These are phyloP conservation scores for Solanum pennellii DNA, from an alignment of 257 asterid genomes.

Conservation along the genomic window DNA sequence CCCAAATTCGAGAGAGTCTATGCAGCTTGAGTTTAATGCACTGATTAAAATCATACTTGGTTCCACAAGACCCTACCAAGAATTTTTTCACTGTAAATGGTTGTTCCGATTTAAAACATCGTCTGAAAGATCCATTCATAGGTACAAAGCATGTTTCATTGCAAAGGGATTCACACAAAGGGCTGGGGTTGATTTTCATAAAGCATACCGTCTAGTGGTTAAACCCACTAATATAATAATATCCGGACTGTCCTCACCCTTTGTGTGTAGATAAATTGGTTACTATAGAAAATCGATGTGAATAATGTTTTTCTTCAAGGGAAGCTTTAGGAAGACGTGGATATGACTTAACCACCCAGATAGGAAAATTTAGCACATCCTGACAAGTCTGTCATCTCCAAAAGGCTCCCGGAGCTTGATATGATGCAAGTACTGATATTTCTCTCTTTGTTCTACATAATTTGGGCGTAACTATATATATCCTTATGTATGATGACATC, in stretches of 20 bases:
- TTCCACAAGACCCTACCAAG: background rate
- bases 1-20: too few species aligned
- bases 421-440: too few species aligned
- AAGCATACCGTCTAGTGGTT: too few species aligned
- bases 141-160: background rate
- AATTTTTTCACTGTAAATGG: background rate
- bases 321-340: background rate
- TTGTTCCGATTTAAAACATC: background rate
- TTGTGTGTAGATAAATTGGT: background rate
- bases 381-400: too few species aligned
- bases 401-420: too few species aligned
- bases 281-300: too few species aligned
- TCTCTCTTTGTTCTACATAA: too few species aligned
- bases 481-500: too few species aligned
- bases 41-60: background rate
- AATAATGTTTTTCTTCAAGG: background rate
- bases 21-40: too few species aligned
- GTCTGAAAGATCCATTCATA: background rate
- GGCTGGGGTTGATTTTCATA: background rate
- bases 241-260: background rate
- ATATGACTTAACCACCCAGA: too few species aligned
- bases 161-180: background rate
- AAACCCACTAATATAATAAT: too few species aligned
- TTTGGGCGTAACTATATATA: too few species aligned
- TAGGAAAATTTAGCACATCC: background rate